A percentile compares a stretch with the other conserved stretches of the same genome.
These are phyloP conservation scores for Epichloe typhina DNA, from an alignment of 2,329 filamentous ascomycete genomes.

Conservation along the genomic window DNA sequence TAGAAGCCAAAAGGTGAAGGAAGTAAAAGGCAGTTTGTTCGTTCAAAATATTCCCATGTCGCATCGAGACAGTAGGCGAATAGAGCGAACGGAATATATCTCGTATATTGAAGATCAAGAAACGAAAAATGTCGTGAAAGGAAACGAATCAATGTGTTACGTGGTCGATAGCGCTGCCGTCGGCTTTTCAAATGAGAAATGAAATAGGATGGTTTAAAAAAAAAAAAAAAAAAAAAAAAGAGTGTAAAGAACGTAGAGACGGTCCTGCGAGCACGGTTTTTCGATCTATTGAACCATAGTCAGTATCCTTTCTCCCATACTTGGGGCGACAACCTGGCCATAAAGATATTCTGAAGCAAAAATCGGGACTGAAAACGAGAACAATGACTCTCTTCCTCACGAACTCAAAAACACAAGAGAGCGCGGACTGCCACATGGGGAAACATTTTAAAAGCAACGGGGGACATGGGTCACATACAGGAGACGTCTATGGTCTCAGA, in stretches of 20 bases:
- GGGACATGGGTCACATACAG: constrained; percentile 3
- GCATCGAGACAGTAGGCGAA: background rate
- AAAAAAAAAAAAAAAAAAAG: background rate
- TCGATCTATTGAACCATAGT: background rate
- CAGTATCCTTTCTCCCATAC: background rate
- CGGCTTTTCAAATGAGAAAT: background rate
- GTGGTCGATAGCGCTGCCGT: background rate
- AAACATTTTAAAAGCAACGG: background rate
- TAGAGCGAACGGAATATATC: background rate
- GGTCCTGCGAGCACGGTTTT: background rate
- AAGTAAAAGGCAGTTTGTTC: background rate
- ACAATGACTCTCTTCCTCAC: background rate
- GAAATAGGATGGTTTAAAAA: background rate
- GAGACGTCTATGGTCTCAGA: constrained; percentile 3
- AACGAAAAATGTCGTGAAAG: background rate
- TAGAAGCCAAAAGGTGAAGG: background rate
- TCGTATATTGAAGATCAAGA: background rate
- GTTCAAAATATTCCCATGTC: constrained; percentile 2
- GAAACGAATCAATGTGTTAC: background rate
- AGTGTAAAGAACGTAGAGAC: background rate
- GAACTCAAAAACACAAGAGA: background rate
- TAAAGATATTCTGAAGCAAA: background rate
- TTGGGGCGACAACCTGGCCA: background rate
- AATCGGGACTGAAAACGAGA: background rate
- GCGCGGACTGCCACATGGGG: background rate